Conservation (phyloP, 2,329 filamentous ascomycete genomes). For the Pseudogymnoascus pannorum region DNA sequence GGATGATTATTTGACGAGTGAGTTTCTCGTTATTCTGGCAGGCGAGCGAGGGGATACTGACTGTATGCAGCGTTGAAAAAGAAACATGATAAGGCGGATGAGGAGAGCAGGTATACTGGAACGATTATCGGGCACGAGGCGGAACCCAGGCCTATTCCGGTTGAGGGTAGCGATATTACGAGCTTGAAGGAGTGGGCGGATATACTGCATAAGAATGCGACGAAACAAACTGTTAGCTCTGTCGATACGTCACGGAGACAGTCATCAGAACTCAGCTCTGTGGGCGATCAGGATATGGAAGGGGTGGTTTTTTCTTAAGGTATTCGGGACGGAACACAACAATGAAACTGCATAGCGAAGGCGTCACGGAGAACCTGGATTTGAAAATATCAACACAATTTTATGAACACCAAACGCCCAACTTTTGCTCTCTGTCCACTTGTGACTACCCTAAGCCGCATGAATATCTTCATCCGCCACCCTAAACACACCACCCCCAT, state of each 20-base stretch:
- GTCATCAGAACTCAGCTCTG: constrained; percentile 27
- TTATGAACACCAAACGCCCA: background rate
- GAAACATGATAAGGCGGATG: constrained; percentile 76
- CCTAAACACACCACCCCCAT: constrained; percentile 25
- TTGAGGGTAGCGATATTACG: constrained; percentile 68
- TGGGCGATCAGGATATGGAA: constrained; percentile 27
- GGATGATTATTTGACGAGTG: constrained; percentile 64
- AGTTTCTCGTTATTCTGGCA: constrained; percentile 30
- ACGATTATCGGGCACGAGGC: constrained; percentile 70
- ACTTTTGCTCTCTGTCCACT: background rate
- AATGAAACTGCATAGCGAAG: constrained; percentile 24
- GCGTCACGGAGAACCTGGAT: constrained; percentile 19
- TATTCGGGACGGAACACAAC: background rate
- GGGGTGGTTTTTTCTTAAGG: constrained; percentile 25
- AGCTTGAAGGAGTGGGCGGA: constrained; percentile 61
- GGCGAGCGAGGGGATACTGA: constrained; percentile 30
- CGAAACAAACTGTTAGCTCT: constrained; percentile 10
- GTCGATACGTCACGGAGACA: constrained; percentile 21
- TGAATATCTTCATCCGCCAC: constrained; percentile 24
- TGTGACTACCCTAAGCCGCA: constrained; percentile 18
- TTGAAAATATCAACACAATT: background rate
- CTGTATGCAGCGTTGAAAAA: constrained; percentile 56
- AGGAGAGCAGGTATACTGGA: constrained; percentile 77
- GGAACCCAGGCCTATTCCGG: constrained; percentile 64
- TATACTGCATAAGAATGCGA: constrained; percentile 27